Evolutionary conservation across 768 basidiomycete species (phyloP), one percentile per base, ranked within the genome.

Genomic region (Trametes punicea): DNA sequence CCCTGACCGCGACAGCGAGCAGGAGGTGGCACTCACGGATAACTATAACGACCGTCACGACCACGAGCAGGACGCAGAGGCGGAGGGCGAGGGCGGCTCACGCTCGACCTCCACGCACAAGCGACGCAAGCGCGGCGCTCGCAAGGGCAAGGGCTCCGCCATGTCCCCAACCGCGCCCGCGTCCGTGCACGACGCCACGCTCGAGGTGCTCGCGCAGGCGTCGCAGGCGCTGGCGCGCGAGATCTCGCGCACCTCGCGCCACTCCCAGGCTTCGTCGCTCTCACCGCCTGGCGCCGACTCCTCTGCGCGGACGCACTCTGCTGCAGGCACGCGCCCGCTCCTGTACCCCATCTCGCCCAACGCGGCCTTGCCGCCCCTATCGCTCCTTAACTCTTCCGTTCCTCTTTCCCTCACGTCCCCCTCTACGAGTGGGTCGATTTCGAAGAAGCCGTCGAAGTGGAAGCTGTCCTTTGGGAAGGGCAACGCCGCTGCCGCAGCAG

Each of bases 401-500:
- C 78, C 72, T 70, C 68, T 72, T 49, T 61, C 80, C 57, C 36
- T 50, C 34, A 23, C 46, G 27, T 38, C 60, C 21, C 15, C 62
- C 52, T 54, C 60, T 51, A 11, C 59, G 6, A 51, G 70, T 6
- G 73, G 81, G 23, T 73, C 79, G 62, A 74, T 79, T 61, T 62
- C 70, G 54, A 93, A 91, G 77, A 93, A 93, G 76, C 77, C 88
- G 50, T 90, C 87, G n/a, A 90, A 85, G 66, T 87, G 93, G 90
- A 90, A 87, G 72, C 76, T 90, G 64, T 77, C 84, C 63, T 88
- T 92, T 70, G 77, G 88, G 59, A 85, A 83, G 73, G 75, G 72
- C 65, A 78, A 69, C 62, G 25, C 21, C 62, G 25, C 21, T 26
- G 42, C 42, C 23, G 42, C 42, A 21, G 64, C 62, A 26, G 59